Evolutionary conservation across 2,329 filamentous ascomycete genomes (phyloP), one percentile per base, ranked within the genome.

Genomic region (Sordariomycetes sp.): DNA sequence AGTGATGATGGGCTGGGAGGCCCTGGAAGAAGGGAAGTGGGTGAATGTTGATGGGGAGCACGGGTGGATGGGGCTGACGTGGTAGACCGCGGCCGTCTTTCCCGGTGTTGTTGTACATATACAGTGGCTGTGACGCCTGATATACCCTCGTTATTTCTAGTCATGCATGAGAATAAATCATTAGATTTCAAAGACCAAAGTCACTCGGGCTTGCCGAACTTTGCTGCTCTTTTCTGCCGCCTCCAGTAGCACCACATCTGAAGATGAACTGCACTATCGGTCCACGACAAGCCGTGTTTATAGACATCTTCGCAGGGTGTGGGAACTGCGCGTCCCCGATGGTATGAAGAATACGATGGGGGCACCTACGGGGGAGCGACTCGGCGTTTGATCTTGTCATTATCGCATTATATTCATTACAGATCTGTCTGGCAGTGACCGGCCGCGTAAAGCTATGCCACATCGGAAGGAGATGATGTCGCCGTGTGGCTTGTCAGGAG

Each of bases 1-100:
- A 2, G 89, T 96, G 48, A 91, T 95, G 86, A 84, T 94, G 83
- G 90, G 90, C 0, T 92, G 89, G 88, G 78, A 76, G 34, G 83
- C 80, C 5, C 78, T 90, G 61, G 74, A 75, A 37, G 70, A 77
- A 20, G 78, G 76, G 1, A 76, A 77, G 52, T 95, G 90, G 88
- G 77, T 83, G 60, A 95, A 95, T 71, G 81, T 96, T n/a, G 89
- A 93, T 68, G 87, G 86, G 1, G 78, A 79, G 14, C 84, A 80
- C 64, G 76, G 76, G 14, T 90, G 87, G 87, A 77, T 70, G 8
- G 78, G 75, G 16, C 68, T 78, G 55, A 65, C 68, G 32, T 71
- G 70, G 67, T 71, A 62, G 64, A 57, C 22, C 14, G 22, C 35
- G 16, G 40, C 3, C 6, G 18, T 16, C 16, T 28, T n/a, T n/a